phyloP scores from a whole-genome alignment of 1,139 yeast species.

The Geotrichum reessii region DNA sequence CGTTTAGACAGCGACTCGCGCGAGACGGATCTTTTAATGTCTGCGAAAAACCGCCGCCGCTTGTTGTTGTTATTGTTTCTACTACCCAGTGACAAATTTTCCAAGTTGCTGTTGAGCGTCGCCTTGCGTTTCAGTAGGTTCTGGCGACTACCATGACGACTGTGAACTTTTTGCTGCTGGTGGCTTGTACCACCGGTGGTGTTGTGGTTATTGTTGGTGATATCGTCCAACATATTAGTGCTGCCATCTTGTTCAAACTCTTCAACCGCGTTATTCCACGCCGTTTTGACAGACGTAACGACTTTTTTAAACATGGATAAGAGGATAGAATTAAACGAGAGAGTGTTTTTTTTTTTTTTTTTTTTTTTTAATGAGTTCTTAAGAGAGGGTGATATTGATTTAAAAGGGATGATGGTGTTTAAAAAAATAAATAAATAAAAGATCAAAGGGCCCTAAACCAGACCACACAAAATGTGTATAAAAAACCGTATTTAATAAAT shows the following conservation, averaged over 20 bases:
- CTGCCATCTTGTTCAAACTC: constrained; percentile 4
- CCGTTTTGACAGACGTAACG: constrained; percentile 10
- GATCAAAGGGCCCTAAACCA: no score
- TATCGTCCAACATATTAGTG: no score
- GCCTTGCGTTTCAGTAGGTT: neutral
- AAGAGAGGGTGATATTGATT: no score
- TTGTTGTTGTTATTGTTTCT: neutral
- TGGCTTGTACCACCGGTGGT: neutral
- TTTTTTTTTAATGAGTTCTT: neutral
- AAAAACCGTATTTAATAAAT: no score
- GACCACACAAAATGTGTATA: no score
- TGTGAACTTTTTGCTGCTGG: neutral
- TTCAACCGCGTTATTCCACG: constrained; percentile 11
- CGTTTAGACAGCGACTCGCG: neutral
- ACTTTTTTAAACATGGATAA: constrained; percentile 17
- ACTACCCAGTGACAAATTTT: neutral
- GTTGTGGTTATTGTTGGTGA: constrained; percentile 2
- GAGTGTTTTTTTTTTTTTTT: no score
- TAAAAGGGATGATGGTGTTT: no score
- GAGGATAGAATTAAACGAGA: neutral
- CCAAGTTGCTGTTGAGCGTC: neutral
- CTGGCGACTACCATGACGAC: neutral
- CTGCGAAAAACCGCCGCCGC: neutral
- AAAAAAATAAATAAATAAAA: no score
- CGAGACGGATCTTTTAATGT: neutral